Evolutionary conservation across 306 rosid species (phyloP).

Genomic region (Aeschynomene evenia): DNA sequence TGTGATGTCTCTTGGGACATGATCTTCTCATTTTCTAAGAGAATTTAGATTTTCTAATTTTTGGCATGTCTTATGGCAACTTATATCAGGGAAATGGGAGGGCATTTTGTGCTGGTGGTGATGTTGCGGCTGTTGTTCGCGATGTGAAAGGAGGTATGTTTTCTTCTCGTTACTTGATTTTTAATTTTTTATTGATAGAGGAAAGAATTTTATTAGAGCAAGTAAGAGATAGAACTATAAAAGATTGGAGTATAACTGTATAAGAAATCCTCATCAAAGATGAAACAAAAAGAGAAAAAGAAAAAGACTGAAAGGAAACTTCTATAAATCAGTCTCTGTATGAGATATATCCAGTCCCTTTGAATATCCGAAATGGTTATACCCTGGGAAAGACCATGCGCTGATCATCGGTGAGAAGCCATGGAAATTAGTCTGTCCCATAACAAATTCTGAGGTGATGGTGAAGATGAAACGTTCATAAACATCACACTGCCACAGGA

Average conservation of each 20-base stretch:
- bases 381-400: no score
- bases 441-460: no score
- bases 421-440: no score
- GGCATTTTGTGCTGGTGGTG: slow-evolving; percentile 98
- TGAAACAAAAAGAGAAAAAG: no score
- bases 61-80: slow-evolving; percentile 20
- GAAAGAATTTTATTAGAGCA: background rate
- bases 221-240: background rate
- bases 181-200: background rate
- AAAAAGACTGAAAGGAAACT: background rate
- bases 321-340: background rate
- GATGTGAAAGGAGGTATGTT: slow-evolving; percentile 42
- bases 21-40: background rate
- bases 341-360: background rate
- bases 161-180: slow-evolving; percentile 19
- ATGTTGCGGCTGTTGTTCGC: slow-evolving; percentile 70
- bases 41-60: slow-evolving; percentile 27
- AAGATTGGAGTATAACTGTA: background rate
- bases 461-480: no score
- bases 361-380: no score
- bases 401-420: no score
- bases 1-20: no score
- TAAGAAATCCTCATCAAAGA: background rate
- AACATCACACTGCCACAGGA: no score
- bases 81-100: slow-evolving; percentile 81